Evolutionary conservation across 371 early-diverging fungal species (phyloP).

Genomic region (Apophysomyces elegans): DNA sequence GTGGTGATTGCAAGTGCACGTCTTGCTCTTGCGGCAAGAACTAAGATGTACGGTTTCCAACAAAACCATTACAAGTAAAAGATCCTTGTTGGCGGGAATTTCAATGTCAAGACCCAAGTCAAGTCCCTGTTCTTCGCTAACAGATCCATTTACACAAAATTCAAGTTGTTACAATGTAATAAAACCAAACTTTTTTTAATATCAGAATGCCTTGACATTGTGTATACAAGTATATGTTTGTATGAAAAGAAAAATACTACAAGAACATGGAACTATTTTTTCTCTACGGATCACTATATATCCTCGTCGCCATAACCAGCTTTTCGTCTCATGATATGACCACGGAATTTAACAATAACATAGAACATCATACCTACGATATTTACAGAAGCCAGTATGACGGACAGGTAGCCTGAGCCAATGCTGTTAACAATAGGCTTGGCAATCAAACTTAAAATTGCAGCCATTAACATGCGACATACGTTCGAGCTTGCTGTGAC

Average conservation of each 20-base stretch:
- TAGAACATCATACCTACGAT: constrained; percentile 31
- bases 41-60: neutral
- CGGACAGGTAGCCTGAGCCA: constrained; percentile 40
- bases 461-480: constrained; percentile 52
- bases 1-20: constrained; percentile 3
- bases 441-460: constrained; percentile 42
- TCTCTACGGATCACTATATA: constrained; percentile 1
- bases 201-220: too few species aligned
- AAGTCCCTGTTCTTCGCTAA: too few species aligned
- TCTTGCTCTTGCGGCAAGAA: constrained; percentile 5
- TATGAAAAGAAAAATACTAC: too few species aligned
- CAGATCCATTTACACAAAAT: too few species aligned
- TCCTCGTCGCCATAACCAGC: constrained; percentile 29
- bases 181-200: too few species aligned
- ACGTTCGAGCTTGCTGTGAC: constrained; percentile 58
- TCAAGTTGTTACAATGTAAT: too few species aligned
- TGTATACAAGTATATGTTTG: too few species aligned
- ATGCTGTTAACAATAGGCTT: constrained; percentile 28
- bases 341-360: constrained; percentile 37
- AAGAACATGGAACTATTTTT: neutral
- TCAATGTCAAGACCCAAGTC: too few species aligned
- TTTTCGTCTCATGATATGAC: constrained; percentile 31
- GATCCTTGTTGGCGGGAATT: neutral
- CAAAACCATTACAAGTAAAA: neutral
- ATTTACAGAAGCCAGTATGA: constrained; percentile 39